These are phyloP conservation scores for Ogataea siamensis DNA, from an alignment of 805 yeast genomes.

Conservation along the genomic window DNA sequence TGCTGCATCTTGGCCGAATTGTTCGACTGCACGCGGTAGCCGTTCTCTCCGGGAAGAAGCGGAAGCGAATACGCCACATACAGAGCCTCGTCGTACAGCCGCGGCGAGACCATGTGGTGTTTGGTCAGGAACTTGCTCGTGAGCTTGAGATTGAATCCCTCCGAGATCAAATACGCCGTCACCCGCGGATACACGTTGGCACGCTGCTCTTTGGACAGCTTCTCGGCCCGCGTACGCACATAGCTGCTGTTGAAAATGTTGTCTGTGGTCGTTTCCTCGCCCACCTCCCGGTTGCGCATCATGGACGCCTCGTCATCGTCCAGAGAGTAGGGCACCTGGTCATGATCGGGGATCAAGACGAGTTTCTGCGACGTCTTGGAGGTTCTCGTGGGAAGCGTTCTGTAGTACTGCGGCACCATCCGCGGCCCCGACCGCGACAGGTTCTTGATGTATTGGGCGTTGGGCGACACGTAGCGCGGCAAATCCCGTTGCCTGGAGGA, in stretches of 20 bases:
- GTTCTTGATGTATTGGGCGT: conserved; percentile 15
- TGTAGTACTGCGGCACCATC: conserved; percentile 47
- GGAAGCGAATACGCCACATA: conserved; percentile 90
- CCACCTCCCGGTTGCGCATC: conserved; percentile 14
- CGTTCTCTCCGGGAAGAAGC: conserved; percentile 76
- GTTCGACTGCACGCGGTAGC: conserved; percentile 72
- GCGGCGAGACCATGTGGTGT: conserved; percentile 79
- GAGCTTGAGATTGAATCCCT: conserved; percentile 64
- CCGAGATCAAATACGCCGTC: conserved; percentile 90
- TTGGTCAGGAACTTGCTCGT: conserved; percentile 63
- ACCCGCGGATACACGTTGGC: conserved; percentile 73
- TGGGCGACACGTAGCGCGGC: conserved; percentile 22
- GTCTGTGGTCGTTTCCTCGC: conserved; percentile 33
- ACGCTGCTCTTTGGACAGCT: conserved; percentile 56
- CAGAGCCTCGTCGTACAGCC: conserved; percentile 88
- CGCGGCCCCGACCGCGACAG: conserved; percentile 24
- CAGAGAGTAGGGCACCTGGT: conserved; percentile 18
- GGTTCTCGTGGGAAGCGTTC: conserved; percentile 66
- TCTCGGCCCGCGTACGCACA: conserved; percentile 45
- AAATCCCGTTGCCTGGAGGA: conserved; percentile 52
- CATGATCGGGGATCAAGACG: conserved; percentile 77
- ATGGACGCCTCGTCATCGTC: conserved; percentile 6
- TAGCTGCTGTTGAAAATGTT: conserved; percentile 34
- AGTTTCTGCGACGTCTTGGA: conserved; percentile 83
- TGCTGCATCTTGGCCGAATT: conserved; percentile 42